Evolutionary conservation across 371 early-diverging fungal genomes (phyloP).

Genomic region (Haplosporangium sp.): DNA sequence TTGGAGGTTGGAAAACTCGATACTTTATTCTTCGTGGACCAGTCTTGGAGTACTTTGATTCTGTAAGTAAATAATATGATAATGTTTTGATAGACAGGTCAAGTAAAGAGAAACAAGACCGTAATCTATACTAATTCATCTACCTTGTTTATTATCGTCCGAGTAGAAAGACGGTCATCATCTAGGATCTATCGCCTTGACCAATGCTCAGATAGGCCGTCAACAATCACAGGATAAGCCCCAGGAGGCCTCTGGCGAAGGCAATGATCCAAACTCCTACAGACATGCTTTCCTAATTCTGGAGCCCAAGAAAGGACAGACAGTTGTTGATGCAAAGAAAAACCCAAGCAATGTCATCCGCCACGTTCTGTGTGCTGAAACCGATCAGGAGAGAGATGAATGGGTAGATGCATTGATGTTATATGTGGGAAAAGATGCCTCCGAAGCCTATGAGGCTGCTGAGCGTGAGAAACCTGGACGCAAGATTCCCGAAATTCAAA

Average conservation of each 20-base stretch:
- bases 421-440: slow-evolving; percentile 59
- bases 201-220: slow-evolving; percentile 68
- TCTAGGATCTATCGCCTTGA: slow-evolving; percentile 68
- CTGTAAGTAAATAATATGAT: slow-evolving; percentile 51
- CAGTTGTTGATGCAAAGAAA: slow-evolving; percentile 60
- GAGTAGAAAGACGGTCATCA: slow-evolving; percentile 69
- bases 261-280: slow-evolving; percentile 60
- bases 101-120: too few species aligned
- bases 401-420: slow-evolving; percentile 82
- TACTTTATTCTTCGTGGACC: slow-evolving; percentile 76
- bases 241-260: slow-evolving; percentile 46
- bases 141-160: background rate
- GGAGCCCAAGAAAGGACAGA: slow-evolving; percentile 75
- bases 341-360: slow-evolving; percentile 66
- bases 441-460: slow-evolving; percentile 51
- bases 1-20: slow-evolving; percentile 89
- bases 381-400: slow-evolving; percentile 87
- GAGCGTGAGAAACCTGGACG: slow-evolving; percentile 62
- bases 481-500: slow-evolving; percentile 55
- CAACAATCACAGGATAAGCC: slow-evolving; percentile 55
- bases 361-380: slow-evolving; percentile 91
- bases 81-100: background rate
- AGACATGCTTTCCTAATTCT: slow-evolving; percentile 84
- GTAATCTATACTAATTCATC: too few species aligned
- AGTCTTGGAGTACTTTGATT: slow-evolving; percentile 82